These are phyloP conservation scores for Tetradesmus lagerheimii DNA, from an alignment of 139 green algal genomes.

Conservation along the genomic window DNA sequence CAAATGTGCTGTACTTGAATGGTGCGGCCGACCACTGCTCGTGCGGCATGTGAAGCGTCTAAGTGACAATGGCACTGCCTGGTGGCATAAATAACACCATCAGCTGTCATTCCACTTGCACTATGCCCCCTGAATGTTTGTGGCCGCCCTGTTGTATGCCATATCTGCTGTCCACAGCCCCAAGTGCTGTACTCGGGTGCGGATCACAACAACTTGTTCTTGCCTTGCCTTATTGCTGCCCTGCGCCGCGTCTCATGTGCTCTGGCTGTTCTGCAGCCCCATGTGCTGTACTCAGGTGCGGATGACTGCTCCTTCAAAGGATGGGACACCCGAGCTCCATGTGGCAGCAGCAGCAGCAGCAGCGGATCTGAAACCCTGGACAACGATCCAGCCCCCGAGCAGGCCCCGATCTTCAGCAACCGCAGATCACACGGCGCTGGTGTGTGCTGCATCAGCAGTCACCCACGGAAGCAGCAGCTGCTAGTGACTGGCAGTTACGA, in stretches of 20 bases:
- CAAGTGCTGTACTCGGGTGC: no score
- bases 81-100: neutral
- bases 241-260: neutral
- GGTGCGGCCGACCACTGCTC: no score
- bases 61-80: neutral
- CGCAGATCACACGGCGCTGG: conserved; percentile 78
- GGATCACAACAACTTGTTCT: no score
- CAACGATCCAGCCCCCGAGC: neutral
- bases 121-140: neutral
- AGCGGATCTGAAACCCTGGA: no score
- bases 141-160: no score
- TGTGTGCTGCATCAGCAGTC: conserved; percentile 85
- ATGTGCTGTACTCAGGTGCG: conserved; percentile 73
- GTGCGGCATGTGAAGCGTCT: no score
- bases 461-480: conserved; percentile 61
- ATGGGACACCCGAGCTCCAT: conserved; percentile 62
- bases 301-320: conserved; percentile 78
- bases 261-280: conserved; percentile 49
- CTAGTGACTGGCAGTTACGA: conserved; percentile 92
- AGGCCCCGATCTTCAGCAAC: conserved; percentile 58
- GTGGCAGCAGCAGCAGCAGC: neutral
- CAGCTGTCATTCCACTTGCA: no score
- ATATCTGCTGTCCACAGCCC: no score
- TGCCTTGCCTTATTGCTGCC: neutral
- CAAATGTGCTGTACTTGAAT: no score